Evolutionary conservation across 495 filamentous ascomycete genomes (phyloP), one percentile per base, ranked within the genome.

Genomic region (Chlorociboria aeruginascens): DNA sequence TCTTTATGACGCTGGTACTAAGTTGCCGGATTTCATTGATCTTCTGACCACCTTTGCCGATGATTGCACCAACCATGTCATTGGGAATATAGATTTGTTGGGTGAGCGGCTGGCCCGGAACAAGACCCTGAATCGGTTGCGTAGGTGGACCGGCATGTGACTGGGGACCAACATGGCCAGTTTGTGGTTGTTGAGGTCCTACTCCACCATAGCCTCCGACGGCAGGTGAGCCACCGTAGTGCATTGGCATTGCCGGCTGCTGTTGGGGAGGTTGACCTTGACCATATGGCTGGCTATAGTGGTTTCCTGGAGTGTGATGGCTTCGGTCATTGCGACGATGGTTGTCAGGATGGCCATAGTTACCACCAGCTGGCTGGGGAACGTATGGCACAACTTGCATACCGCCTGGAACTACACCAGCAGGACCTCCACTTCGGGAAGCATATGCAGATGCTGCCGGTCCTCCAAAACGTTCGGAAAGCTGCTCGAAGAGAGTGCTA

Each of bases 51-150:
- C 92, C 93, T 69, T 98, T 98, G 50, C 92, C 92, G 58, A 98
- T 98, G 57, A 98, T 98, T 40, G 92, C 92, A 42, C 92, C 92
- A 45, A 98, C 92, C 92, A 98, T 98, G 60, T 98, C 92, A 64
- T 98, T 98, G 38, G 92, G 92, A 60, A 98, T 98, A 68, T 81
- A 98, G 54, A 98, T 98, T 65, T 98, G 92, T 61, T 98, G 92
- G 1, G 92, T 98, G 54, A 98, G 66, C 48, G 92, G 87, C 51
- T 89, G 82, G 32, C 86, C 88, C 32, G 85, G 82, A 48, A 92
- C 76, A 58, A 82, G 78, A 37, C 78, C 79, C 56, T 79, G 78
- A 62, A 88, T 81, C 6, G 87, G 85, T 47, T 81, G 81, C 39
- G 70, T 73, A 38, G 81, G 75, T 45, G 82, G 84, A 16, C 63